A percentile compares a stretch with the other conserved stretches of the same genome.
phyloP scores from a whole-genome alignment of 352 stramenopile species.

The Phytophthora cactorum region DNA sequence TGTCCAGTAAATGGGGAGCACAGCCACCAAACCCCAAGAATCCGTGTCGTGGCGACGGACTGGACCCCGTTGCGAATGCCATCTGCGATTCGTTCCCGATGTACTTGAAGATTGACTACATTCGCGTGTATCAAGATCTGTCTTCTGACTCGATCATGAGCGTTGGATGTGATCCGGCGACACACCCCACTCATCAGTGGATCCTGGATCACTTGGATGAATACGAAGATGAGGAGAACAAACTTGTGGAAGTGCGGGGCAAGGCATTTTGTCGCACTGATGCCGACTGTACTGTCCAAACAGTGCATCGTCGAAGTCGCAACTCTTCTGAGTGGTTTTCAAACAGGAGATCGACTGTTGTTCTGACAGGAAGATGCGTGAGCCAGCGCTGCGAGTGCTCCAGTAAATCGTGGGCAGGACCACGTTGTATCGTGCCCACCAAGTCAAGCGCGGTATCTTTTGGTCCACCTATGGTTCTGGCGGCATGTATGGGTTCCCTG shows the following conservation, averaged over 20 bases:
- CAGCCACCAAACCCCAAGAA: conserved; percentile 69
- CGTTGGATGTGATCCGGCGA: conserved; percentile 61
- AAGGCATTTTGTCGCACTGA: conserved; percentile 61
- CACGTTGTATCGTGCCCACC: conserved; percentile 51
- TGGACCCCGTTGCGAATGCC: conserved; percentile 45
- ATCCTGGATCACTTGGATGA: conserved; percentile 80
- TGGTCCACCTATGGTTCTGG: conserved; percentile 29
- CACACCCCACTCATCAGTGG: conserved; percentile 76
- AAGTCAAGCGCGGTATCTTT: conserved; percentile 21
- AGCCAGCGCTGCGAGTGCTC: conserved; percentile 50
- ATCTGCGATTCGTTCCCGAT: conserved; percentile 78
- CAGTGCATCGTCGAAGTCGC: conserved; percentile 1
- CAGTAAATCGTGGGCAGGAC: conserved; percentile 46
- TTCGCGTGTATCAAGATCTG: conserved; percentile 77
- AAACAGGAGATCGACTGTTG: conserved; percentile 2
- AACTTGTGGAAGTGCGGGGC: conserved; percentile 60
- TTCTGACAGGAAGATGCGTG: conserved; percentile 46
- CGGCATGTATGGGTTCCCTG: conserved; percentile 21
- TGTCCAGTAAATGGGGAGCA: conserved; percentile 91
- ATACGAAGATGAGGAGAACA: conserved; percentile 74
- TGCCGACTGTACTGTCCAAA: conserved; percentile 65
- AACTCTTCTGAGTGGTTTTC: neutral
- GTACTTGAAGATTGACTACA: conserved; percentile 81
- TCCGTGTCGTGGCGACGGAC: conserved; percentile 58
- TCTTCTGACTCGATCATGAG: conserved; percentile 50